Evolutionary conservation across 2,329 filamentous ascomycete genomes (phyloP), one percentile per base, ranked within the genome.

Genomic region (Dactylellina cionopaga): DNA sequence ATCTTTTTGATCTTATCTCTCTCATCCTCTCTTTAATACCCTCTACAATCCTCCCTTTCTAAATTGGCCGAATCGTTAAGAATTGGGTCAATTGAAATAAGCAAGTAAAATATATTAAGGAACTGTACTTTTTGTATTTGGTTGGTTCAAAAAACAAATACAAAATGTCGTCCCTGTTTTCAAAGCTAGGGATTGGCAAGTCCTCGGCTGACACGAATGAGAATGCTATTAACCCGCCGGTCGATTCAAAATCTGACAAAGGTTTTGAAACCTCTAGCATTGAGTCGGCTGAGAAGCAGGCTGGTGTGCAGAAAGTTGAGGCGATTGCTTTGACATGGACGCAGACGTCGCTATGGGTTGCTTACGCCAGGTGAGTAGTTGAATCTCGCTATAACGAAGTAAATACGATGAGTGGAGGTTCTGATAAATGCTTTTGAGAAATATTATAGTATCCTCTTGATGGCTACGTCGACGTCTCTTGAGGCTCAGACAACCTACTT

Each of bases 391-490:
- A 31, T 10, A 24, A 55, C 27, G n/a, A n/a, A n/a, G 22, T 47
- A 5, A 17, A 31, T 43, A 33, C 5, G 17, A 39, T 44, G 17
- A 25, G 24, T 25, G 6, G 10, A 6, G 22, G 22, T 51, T 19
- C 35, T 44, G 29, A 51, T 39, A 24, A n/a, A n/a, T n/a, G n/a
- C n/a, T 15, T 29, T 31, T 37, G 19, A 19, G 35, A 22, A 5
- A 15, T 49, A n/a, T 9, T 19, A 31, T 41, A 80, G 82, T 68
- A 80, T 84, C 64, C 79, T 88, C 72, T 82, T 88, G 63, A 86
- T 90, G 81, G 86, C 88, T 17, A 89, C 87, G 76, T 84, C 85
- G 51, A 89, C 87, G 4, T 90, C 87, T n/a, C 82, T 90, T 15
- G 88, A 90, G 78, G 84, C 84, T 13, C 88, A 90, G 77, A 87